These are phyloP conservation scores for Chenopodium berlandieri DNA, from an alignment of 148 eudicot genomes.

Conservation along the genomic window DNA sequence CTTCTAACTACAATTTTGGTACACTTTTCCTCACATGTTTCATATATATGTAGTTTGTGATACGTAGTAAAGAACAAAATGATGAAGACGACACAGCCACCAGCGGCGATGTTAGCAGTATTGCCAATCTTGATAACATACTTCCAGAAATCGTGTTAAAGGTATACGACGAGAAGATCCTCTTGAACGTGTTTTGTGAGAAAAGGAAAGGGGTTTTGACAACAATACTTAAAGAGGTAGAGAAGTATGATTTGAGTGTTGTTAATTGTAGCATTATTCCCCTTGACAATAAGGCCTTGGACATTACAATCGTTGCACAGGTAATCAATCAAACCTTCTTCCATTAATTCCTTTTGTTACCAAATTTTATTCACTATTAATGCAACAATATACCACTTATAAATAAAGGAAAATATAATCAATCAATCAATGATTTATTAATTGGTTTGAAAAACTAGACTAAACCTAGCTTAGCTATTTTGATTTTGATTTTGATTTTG, in stretches of 20 bases:
- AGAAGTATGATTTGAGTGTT: not conserved
- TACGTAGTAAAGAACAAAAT: not conserved
- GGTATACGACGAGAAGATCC: not conserved
- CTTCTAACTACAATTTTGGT: no score
- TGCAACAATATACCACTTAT: no score
- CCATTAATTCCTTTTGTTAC: no score
- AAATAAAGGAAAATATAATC: no score
- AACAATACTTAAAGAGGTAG: not conserved
- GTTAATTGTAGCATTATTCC: not conserved
- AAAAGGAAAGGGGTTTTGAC: not conserved
- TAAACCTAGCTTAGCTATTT: no score
- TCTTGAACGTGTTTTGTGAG: not conserved
- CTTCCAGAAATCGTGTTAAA: slow-evolving; percentile 5
- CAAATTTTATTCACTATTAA: no score
- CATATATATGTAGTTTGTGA: not conserved
- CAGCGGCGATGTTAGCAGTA: not conserved
- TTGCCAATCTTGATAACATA: no score
- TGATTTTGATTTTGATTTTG: no score
- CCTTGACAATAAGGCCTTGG: slow-evolving; percentile 1
- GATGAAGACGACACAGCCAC: not conserved
- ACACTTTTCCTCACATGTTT: no score
- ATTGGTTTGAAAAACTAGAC: no score
- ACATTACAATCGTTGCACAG: slow-evolving; percentile 11
- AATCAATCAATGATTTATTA: no score
- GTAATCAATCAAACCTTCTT: not conserved